phyloP scores from a whole-genome alignment of 768 basidiomycete species.

The Russula earlei region DNA sequence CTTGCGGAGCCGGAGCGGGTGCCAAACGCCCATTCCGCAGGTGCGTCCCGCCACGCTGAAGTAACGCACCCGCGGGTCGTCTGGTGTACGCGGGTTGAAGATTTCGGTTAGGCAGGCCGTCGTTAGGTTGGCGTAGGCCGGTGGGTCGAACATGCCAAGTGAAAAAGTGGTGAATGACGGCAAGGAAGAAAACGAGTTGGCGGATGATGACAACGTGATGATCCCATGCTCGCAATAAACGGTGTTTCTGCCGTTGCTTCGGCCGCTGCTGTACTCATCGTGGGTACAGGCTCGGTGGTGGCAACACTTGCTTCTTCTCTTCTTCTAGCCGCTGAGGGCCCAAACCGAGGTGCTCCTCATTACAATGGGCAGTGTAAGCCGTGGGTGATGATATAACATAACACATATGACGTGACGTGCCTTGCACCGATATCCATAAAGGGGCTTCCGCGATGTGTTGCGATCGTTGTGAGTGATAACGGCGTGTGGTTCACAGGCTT shows the following conservation, averaged over 20 bases:
- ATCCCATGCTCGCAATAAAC: too few relatives aligned
- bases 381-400: neutral
- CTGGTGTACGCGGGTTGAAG: slow-evolving; percentile 78
- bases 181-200: slow-evolving; percentile 49
- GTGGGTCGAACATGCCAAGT: slow-evolving; percentile 85
- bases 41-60: slow-evolving; percentile 84
- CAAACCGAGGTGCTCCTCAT: slow-evolving; percentile 83
- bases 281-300: neutral
- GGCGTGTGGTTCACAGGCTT: slow-evolving; percentile 77
- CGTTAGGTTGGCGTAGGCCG: slow-evolving; percentile 92
- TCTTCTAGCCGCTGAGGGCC: slow-evolving; percentile 32
- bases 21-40: slow-evolving; percentile 61
- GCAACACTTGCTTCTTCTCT: neutral
- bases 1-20: slow-evolving; percentile 96
- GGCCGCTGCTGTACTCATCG: neutral
- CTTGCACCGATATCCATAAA: slow-evolving; percentile 99
- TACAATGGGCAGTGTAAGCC: neutral
- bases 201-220: slow-evolving; percentile 18
- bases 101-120: slow-evolving; percentile 66
- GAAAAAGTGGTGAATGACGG: slow-evolving; percentile 83
- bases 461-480: slow-evolving; percentile 77
- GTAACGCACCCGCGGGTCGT: slow-evolving; percentile 79
- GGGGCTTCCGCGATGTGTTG: slow-evolving; percentile 90
- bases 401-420: slow-evolving; percentile 51
- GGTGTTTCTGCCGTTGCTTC: neutral